Evolutionary conservation across 108 stramenopile species (phyloP).

Genomic region (Ochromonas danica): DNA sequence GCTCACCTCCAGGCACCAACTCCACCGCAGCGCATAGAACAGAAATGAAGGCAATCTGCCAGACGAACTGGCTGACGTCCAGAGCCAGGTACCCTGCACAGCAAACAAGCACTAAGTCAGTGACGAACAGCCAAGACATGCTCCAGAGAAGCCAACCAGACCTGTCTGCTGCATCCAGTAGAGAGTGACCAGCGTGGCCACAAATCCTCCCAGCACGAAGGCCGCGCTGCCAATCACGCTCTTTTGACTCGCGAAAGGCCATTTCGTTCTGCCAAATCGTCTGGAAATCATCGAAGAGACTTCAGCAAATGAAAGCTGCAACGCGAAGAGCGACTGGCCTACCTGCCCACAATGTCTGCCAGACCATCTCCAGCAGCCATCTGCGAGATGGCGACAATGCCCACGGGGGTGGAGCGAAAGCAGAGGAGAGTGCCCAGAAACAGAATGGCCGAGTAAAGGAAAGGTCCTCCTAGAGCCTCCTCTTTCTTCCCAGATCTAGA

Average conservation of each 20-base stretch:
- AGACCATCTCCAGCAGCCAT: conserved; percentile 58
- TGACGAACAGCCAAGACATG: not conserved
- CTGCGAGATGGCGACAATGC: conserved; percentile 47
- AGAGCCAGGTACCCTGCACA: conserved; percentile 8
- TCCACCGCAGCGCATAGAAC: conserved; percentile 45
- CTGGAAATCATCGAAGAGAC: too few relatives aligned
- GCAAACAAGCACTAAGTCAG: conserved; percentile 5
- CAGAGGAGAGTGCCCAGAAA: conserved; percentile 32
- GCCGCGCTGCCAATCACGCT: conserved; percentile 42
- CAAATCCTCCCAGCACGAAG: conserved; percentile 41
- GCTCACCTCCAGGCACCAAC: conserved; percentile 33
- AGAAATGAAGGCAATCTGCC: conserved; percentile 36
- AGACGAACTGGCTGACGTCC: conserved; percentile 23
- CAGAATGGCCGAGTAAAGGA: conserved; percentile 50
- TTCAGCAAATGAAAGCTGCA: too few relatives aligned
- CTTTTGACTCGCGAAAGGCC: conserved; percentile 37
- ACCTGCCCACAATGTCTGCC: conserved; percentile 54
- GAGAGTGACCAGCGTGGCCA: conserved; percentile 33
- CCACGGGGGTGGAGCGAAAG: conserved; percentile 45
- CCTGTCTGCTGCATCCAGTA: conserved; percentile 30
- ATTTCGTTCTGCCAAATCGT: conserved; percentile 40
- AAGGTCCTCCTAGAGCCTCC: conserved; percentile 56
- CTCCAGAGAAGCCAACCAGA: not conserved
- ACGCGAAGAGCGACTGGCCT: too few relatives aligned
- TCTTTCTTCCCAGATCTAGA: conserved; percentile 34